phyloP scores from a whole-genome alignment of 768 basidiomycete species.

The Auriscalpium orientale region DNA sequence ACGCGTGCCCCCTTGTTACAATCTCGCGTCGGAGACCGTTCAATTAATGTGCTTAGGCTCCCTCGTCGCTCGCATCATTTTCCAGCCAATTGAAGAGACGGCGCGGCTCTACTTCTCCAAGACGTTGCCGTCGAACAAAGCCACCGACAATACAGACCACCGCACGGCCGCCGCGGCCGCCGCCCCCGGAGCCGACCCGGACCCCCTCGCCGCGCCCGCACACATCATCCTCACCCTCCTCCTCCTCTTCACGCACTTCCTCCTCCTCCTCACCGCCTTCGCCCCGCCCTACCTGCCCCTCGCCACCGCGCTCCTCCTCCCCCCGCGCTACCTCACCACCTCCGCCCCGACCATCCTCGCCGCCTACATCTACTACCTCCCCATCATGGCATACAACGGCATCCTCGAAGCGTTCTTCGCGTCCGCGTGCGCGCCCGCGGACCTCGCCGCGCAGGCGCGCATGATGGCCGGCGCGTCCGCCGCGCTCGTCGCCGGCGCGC shows the following conservation, averaged over 20 bases:
- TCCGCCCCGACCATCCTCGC: slow-evolving; percentile 73
- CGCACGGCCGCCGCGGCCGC: slow-evolving; percentile 7
- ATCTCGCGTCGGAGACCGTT: neutral
- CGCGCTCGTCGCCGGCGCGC: slow-evolving; percentile 52
- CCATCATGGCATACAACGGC: slow-evolving; percentile 85
- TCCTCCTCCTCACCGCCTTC: slow-evolving; percentile 67
- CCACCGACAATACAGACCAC: neutral
- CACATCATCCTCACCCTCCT: slow-evolving; percentile 38
- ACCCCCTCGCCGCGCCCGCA: slow-evolving; percentile 30
- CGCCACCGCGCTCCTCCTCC: slow-evolving; percentile 62
- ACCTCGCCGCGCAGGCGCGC: slow-evolving; percentile 66
- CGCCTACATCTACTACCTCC: slow-evolving; percentile 85
- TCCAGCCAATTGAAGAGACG: slow-evolving; percentile 95
- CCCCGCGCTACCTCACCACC: slow-evolving; percentile 58
- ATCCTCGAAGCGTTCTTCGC: slow-evolving; percentile 87
- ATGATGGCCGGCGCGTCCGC: slow-evolving; percentile 79
- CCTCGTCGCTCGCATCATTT: slow-evolving; percentile 82
- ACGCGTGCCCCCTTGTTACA: slow-evolving; percentile 9
- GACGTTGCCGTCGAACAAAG: slow-evolving; percentile 29
- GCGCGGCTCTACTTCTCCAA: slow-evolving; percentile 84
- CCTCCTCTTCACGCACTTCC: slow-evolving; percentile 62
- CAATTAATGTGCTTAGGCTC: slow-evolving; percentile 50
- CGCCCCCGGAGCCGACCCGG: neutral
- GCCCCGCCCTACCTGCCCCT: slow-evolving; percentile 69
- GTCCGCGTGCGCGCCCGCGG: slow-evolving; percentile 58